Evolutionary conservation across 257 asterid genomes (phyloP), one percentile per base, ranked within the genome.

Genomic region (Solanum pimpinellifolium): DNA sequence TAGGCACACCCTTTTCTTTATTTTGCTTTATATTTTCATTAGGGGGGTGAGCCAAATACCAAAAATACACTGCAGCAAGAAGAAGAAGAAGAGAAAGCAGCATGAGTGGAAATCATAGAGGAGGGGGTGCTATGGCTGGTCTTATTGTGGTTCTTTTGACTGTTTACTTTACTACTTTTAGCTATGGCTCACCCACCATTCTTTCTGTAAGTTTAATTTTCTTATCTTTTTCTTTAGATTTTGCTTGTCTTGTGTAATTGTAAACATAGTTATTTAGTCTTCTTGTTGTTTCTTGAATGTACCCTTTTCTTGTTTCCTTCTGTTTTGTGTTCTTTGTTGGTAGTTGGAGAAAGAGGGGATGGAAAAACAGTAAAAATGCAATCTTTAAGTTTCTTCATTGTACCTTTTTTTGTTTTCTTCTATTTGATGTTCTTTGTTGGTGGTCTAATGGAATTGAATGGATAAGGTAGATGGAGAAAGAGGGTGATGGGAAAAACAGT

Each of bases 111-210:
- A 77, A 77, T 77, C 80, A 94, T 72, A 33, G 7, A 15, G 76
- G 93, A 88, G 93, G 96, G 74, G 97, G 93, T 91, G 94, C 96
- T 86, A 93, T 97, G 98, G 93, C 93, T 91, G 93, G 86, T 90
- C 89, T 95, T 60, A 90, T 93, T 87, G 91, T 95, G 72, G 89
- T 97, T 91, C 94, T 97, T 86, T 88, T 96, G 86, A 94, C 98
- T 77, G 78, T 92, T 62, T 91, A 93, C 35, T 91, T 92, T 44
- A 90, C 92, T n/a, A 90, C 66, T 74, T 88, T 93, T 37, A 87
- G 93, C 93, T 93, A 93, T 87, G 99, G 98, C 87, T 93, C 92
- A 21, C 93, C 99, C 47, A 92, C 98, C 86, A 86, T 88, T 86
- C 88, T 91, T 80, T 92, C 95, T 93, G 99, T 97, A 90, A 83